A percentile compares a stretch with the other conserved stretches of the same genome.
Evolutionary conservation across 805 yeast species (phyloP).

Genomic region (Starmerella asiatica): DNA sequence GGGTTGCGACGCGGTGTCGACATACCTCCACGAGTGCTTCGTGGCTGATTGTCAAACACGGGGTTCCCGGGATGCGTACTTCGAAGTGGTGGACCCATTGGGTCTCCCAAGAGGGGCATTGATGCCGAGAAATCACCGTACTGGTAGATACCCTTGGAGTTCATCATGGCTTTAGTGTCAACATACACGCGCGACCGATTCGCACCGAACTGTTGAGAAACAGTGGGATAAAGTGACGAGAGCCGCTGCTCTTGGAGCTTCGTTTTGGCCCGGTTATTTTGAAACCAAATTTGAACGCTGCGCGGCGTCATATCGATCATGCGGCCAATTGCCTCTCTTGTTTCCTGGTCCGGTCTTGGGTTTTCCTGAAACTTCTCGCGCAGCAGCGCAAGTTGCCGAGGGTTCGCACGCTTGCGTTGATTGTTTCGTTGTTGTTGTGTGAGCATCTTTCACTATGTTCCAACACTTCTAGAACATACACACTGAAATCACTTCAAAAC

Average conservation of each 20-base stretch:
- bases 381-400: constrained; percentile 58
- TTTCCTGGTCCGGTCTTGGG: constrained; percentile 46
- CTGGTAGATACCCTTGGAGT: neutral
- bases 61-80: too few species aligned
- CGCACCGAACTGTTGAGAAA: neutral
- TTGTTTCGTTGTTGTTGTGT: constrained; percentile 28
- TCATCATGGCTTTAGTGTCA: constrained; percentile 1
- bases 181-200: constrained; percentile 13
- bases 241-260: constrained; percentile 28
- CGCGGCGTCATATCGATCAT: constrained; percentile 74
- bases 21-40: too few species aligned
- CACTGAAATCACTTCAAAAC: too few species aligned
- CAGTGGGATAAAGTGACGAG: constrained; percentile 2
- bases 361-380: constrained; percentile 56
- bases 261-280: constrained; percentile 47
- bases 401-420: constrained; percentile 62
- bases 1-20: too few species aligned
- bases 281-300: constrained; percentile 88
- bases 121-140: neutral
- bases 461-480: too few species aligned
- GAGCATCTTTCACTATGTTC: too few species aligned
- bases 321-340: constrained; percentile 39
- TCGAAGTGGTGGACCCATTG: too few species aligned
- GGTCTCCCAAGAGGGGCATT: neutral
- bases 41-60: too few species aligned